Evolutionary conservation across 1,284 basidiomycete species (phyloP).

Genomic region (Apiotrichum siamense): DNA sequence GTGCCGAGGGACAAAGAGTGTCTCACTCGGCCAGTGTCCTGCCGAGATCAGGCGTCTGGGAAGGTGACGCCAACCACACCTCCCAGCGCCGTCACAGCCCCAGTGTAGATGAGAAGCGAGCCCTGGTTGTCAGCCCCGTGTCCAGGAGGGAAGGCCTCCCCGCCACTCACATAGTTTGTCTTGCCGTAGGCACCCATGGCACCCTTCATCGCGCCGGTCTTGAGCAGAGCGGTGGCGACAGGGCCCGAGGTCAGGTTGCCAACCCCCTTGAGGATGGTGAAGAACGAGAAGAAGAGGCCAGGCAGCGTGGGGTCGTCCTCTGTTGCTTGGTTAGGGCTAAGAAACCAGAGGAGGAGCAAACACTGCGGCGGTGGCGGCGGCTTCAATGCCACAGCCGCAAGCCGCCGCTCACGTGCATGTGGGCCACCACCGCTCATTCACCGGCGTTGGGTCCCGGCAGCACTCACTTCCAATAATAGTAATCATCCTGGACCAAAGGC

Average conservation of each 20-base stretch:
- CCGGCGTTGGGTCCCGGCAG: no score
- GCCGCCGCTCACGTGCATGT: neutral
- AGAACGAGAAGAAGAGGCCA: constrained; percentile 37
- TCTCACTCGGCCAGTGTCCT: no score
- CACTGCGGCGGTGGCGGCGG: no score
- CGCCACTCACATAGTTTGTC: constrained; percentile 8
- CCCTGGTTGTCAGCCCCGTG: constrained; percentile 26
- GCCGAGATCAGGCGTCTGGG: constrained; percentile 6
- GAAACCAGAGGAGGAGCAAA: no score
- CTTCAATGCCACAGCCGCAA: no score
- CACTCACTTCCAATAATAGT: constrained; percentile 30
- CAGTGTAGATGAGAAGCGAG: constrained; percentile 29
- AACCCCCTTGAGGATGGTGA: constrained; percentile 40
- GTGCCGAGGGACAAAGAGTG: no score
- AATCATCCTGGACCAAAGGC: constrained; percentile 37
- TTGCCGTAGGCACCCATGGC: constrained; percentile 40
- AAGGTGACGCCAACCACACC: constrained; percentile 15
- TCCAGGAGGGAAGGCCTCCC: neutral
- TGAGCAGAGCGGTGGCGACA: constrained; percentile 33
- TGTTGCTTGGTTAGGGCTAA: neutral
- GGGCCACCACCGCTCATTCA: no score
- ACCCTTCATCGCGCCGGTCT: constrained; percentile 18
- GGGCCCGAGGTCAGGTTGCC: constrained; percentile 45
- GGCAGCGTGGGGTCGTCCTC: constrained; percentile 41
- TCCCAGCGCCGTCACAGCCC: constrained; percentile 20